These are phyloP conservation scores for Peronospora belbahrii DNA, from an alignment of 352 stramenopile species.

Conservation along the genomic window DNA sequence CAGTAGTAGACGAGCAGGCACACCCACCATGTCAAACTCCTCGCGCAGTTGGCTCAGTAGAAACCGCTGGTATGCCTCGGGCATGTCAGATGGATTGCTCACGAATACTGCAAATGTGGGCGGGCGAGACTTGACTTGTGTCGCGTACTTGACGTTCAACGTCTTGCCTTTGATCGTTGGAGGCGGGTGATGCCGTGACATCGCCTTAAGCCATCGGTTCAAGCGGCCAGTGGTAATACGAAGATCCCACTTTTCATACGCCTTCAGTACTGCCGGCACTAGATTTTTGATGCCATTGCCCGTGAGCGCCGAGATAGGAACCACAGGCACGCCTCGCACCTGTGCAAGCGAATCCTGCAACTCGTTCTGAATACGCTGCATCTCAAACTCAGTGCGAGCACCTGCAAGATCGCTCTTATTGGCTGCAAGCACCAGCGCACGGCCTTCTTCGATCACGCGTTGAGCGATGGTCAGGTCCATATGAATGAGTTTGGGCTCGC, in stretches of 20 bases:
- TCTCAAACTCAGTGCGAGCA: slow-evolving; percentile 43
- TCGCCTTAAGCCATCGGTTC: slow-evolving; percentile 81
- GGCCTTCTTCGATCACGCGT: slow-evolving; percentile 72
- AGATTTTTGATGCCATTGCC: slow-evolving; percentile 74
- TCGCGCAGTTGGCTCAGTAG: slow-evolving; percentile 68
- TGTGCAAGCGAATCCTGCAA: slow-evolving; percentile 65
- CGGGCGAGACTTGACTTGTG: slow-evolving; percentile 73
- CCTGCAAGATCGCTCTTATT: slow-evolving; percentile 71
- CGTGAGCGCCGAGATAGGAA: slow-evolving; percentile 70
- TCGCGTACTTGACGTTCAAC: slow-evolving; percentile 85
- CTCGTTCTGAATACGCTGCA: slow-evolving; percentile 63
- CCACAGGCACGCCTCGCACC: slow-evolving; percentile 65
- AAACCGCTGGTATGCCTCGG: slow-evolving; percentile 73
- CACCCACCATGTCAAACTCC: slow-evolving; percentile 81
- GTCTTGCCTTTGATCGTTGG: slow-evolving; percentile 78
- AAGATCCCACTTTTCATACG: slow-evolving; percentile 76
- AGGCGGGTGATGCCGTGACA: slow-evolving; percentile 74
- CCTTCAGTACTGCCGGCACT: slow-evolving; percentile 73
- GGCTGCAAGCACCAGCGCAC: slow-evolving; percentile 58
- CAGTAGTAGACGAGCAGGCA: slow-evolving; percentile 66
- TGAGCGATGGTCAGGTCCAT: slow-evolving; percentile 83
- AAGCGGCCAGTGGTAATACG: slow-evolving; percentile 66
- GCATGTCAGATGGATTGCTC: slow-evolving; percentile 68
- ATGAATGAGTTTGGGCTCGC: slow-evolving; percentile 72
- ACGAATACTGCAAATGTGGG: slow-evolving; percentile 81